Percentiles rank a stretch among this genome's conserved stretches.
Evolutionary conservation across 192 early-diverging fungal genomes (phyloP).

Genomic region (Umbelopsis isabellina): DNA sequence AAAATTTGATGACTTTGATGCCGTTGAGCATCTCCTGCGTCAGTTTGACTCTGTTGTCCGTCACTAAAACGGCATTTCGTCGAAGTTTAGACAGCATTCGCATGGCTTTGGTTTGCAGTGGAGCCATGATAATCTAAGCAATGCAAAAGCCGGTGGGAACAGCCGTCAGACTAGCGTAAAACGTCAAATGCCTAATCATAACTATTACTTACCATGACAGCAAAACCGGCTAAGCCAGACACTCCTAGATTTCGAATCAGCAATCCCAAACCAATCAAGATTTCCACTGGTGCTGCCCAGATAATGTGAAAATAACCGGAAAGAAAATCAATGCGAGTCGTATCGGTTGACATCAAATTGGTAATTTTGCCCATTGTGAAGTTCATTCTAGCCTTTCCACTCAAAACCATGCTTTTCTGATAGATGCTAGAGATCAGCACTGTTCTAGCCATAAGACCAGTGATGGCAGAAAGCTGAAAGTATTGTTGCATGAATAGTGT

Average conservation of each 20-base stretch:
- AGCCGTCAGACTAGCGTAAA: background rate
- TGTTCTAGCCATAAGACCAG: conserved; percentile 48
- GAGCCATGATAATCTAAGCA: conserved; percentile 30
- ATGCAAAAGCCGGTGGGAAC: background rate
- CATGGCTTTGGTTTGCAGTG: conserved; percentile 41
- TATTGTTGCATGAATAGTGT: conserved; percentile 44
- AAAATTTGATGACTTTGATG: conserved; percentile 79
- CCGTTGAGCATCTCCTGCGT: conserved; percentile 71
- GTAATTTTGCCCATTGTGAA: conserved; percentile 51
- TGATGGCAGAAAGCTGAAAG: conserved; percentile 47
- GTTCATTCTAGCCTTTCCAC: conserved; percentile 45
- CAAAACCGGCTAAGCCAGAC: conserved; percentile 66
- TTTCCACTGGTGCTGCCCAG: conserved; percentile 49
- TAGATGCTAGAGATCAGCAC: conserved; percentile 52
- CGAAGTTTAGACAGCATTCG: conserved; percentile 35
- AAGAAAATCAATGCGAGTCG: conserved; percentile 47
- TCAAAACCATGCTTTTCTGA: conserved; percentile 52
- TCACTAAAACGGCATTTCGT: conserved; percentile 53
- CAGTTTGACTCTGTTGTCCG: conserved; percentile 73
- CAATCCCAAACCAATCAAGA: conserved; percentile 45
- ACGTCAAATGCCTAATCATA: background rate
- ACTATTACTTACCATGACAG: conserved; percentile 40
- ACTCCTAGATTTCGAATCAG: conserved; percentile 57
- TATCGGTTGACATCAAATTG: conserved; percentile 54
- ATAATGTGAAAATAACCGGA: conserved; percentile 49